Conservation (phyloP, 2,329 filamentous ascomycete species). For the Penicillium sp. region DNA sequence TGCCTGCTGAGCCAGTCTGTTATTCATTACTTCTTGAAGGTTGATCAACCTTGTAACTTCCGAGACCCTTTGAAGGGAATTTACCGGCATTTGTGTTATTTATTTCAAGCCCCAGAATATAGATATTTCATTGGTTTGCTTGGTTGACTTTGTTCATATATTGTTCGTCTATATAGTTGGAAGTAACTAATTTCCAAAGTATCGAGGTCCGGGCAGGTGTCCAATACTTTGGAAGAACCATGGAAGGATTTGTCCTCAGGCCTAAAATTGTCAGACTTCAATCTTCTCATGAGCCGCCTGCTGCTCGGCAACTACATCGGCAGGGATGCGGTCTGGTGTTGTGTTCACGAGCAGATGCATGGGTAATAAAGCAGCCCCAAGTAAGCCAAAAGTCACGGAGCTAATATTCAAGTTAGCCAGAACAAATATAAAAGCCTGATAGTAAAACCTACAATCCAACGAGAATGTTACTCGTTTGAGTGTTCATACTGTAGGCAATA, state of each 20-base stretch:
- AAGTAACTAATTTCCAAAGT: neutral
- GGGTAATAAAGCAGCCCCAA: slow-evolving; percentile 35
- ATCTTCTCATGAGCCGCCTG: slow-evolving; percentile 19
- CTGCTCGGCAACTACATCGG: slow-evolving; percentile 40
- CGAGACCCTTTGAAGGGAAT: too few species aligned
- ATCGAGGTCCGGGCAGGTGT: neutral
- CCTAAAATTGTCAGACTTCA: neutral
- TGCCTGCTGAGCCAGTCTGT: too few species aligned
- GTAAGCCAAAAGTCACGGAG: slow-evolving; percentile 42
- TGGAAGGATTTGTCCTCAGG: neutral
- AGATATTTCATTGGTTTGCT: neutral
- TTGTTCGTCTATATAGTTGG: neutral
- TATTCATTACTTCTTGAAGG: too few species aligned
- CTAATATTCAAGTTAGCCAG: slow-evolving; percentile 20
- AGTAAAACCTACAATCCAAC: slow-evolving; percentile 39
- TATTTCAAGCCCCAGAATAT: too few species aligned
- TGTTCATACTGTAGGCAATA: slow-evolving; percentile 46
- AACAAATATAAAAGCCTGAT: neutral
- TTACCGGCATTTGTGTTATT: too few species aligned
- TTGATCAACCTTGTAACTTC: too few species aligned
- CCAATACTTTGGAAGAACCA: neutral
- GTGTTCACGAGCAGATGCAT: slow-evolving; percentile 44
- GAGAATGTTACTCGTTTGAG: slow-evolving; percentile 38
- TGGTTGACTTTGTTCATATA: neutral
- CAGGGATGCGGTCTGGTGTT: slow-evolving; percentile 43